A percentile compares a stretch with the other conserved stretches of the same genome.
phyloP scores from a whole-genome alignment of 2,329 filamentous ascomycete species.

The Sclerotinia minor region DNA sequence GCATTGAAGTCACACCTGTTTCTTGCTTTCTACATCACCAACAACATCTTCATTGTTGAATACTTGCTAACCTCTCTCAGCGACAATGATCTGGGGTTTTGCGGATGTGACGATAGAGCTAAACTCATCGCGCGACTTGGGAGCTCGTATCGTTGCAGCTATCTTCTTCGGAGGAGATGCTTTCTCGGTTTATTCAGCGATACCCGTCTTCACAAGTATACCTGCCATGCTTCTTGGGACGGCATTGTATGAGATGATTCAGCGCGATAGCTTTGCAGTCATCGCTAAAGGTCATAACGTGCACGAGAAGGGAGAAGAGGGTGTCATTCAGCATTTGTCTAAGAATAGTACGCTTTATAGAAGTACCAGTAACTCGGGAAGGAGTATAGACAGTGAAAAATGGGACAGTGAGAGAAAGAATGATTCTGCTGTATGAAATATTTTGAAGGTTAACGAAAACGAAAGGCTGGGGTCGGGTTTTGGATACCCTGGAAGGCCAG shows the following conservation, averaged over 20 bases:
- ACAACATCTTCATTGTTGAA: not conserved
- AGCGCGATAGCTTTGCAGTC: conserved; percentile 53
- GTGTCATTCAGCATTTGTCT: conserved; percentile 47
- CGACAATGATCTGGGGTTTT: conserved; percentile 52
- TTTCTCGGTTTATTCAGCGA: conserved; percentile 54
- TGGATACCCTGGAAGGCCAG: not conserved
- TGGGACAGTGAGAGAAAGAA: conserved; percentile 15
- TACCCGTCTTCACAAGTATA: conserved; percentile 56
- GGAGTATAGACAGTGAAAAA: conserved; percentile 12
- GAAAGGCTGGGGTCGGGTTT: not conserved
- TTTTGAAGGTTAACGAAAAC: not conserved
- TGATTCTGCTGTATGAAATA: conserved; percentile 19
- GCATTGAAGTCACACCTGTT: not conserved
- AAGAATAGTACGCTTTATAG: conserved; percentile 42
- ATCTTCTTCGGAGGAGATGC: conserved; percentile 57
- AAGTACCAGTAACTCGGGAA: not conserved
- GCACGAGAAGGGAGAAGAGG: conserved; percentile 54
- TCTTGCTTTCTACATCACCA: not conserved
- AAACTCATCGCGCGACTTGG: conserved; percentile 59
- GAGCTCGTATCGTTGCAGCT: conserved; percentile 58
- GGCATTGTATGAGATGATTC: conserved; percentile 54
- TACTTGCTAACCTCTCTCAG: conserved; percentile 43
- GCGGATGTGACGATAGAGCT: conserved; percentile 55
- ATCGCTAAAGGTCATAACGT: conserved; percentile 51
- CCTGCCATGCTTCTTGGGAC: conserved; percentile 58